Base-by-base conservation (phyloP, 345 rosid genomes). In the Ceriops tagal region DNA sequence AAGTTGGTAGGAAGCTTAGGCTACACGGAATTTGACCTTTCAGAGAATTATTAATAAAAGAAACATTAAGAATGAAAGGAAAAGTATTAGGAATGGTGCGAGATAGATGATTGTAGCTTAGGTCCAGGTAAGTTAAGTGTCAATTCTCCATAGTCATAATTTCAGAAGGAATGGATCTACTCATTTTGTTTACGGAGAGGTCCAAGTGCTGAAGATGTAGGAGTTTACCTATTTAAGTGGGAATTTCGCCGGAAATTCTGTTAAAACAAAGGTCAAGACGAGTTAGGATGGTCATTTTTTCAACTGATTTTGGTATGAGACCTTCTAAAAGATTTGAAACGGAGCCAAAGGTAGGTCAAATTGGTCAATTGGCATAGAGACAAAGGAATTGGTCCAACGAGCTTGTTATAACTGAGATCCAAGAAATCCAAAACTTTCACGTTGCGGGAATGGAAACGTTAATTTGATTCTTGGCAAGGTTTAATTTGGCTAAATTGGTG, bases 91-190 rank as follows among this genome's bases (percentile, higher is more conserved):
- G 22, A 2, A 19, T 52, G 55, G 55, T 52, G 6, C 55, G 1
- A n/a, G 20, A 16, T 52, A 72, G 31, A 24, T 58, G 22, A 58
- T 72, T 65, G 37, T 65, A 37, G 3, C 34, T 20, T n/a, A 72
- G 53, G 7, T 65, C 15, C 53, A 74, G 68, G 5, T 5, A 5
- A 5, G 5, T 4, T 31, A 31, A 31, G 5, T 5, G 0, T 6
- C 34, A 0, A 4, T 31, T 5, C 5, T 0, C 34, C 6, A 31
- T 0, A 31, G 34, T 31, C 34, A 31, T 15, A 72, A 63, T 0
- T 64, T 3, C 53, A 64, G 2, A 19, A 34, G 75, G 75, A 4
- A 71, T 30, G 27, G 52, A 16, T 32, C 73, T 67, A 24, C 24
- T 34, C 49, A 70, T 16, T 3, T 62, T 31, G 51, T 70, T 62